phyloP scores from a whole-genome alignment of 345 rosid genomes.

The Microthlaspi erraticum region DNA sequence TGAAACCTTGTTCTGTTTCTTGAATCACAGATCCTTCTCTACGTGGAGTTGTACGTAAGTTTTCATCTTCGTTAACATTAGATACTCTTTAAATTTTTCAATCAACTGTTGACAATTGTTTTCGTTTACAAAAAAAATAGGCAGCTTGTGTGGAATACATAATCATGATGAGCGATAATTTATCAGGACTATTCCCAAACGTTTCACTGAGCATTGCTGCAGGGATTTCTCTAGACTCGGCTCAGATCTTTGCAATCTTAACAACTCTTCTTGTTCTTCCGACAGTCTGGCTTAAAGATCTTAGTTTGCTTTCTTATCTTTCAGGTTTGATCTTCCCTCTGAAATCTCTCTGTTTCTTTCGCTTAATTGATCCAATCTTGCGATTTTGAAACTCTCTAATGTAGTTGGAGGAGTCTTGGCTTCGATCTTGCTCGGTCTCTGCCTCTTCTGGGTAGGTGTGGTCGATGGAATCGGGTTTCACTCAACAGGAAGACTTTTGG shows the following conservation, averaged over 20 bases:
- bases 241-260: conserved; percentile 55
- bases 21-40: conserved; percentile 64
- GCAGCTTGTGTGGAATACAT: conserved; percentile 79
- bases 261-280: conserved; percentile 76
- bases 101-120: background rate
- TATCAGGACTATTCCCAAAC: conserved; percentile 70
- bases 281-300: conserved; percentile 84
- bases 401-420: conserved; percentile 83
- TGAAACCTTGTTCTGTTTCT: conserved; percentile 41
- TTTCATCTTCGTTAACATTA: background rate
- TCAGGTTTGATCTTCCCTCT: conserved; percentile 56
- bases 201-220: conserved; percentile 47
- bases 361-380: background rate
- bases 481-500: conserved; percentile 53
- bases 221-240: conserved; percentile 54
- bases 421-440: conserved; percentile 61
- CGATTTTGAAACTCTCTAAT: conserved; percentile 1
- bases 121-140: conserved; percentile 43
- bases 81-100: conserved; percentile 11
- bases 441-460: conserved; percentile 79
- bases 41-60: conserved; percentile 83
- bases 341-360: background rate
- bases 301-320: conserved; percentile 73
- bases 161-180: conserved; percentile 87
- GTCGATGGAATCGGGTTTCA: conserved; percentile 74